Evolutionary conservation across 805 yeast species (phyloP).

Genomic region (Schizosaccharomyces lindneri): DNA sequence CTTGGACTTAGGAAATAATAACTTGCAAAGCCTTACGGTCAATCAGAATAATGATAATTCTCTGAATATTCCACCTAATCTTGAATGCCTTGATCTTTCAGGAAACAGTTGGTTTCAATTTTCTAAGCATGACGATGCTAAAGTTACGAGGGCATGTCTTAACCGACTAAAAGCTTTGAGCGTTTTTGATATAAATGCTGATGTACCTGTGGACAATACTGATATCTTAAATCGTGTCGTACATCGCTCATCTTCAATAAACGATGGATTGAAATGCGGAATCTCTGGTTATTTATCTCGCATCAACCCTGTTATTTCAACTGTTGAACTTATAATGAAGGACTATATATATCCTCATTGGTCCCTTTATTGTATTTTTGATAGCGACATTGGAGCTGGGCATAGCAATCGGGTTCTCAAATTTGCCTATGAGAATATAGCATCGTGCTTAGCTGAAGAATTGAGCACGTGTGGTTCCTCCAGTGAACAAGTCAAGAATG

Average conservation of each 20-base stretch:
- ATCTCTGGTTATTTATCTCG: conserved; percentile 16
- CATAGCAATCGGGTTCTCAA: background rate
- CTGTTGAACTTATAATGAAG: background rate
- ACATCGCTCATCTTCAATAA: conserved; percentile 64
- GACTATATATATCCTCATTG: background rate
- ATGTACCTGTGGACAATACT: conserved; percentile 73
- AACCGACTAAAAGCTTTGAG: conserved; percentile 54
- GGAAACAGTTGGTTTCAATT: conserved; percentile 59
- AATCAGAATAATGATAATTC: conserved; percentile 27
- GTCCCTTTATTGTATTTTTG: background rate
- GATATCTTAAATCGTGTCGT: conserved; percentile 62
- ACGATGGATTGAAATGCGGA: conserved; percentile 61
- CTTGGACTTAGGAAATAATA: conserved; percentile 78
- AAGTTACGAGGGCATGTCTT: conserved; percentile 47
- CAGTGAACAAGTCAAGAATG: background rate
- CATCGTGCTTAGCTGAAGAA: background rate
- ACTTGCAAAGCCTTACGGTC: conserved; percentile 23
- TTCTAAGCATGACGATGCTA: conserved; percentile 10
- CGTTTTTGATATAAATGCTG: conserved; percentile 81
- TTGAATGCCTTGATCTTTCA: conserved; percentile 65
- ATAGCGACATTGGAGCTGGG: background rate
- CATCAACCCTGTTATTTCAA: background rate
- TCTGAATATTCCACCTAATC: conserved; percentile 66
- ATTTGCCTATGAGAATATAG: background rate
- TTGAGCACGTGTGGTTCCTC: background rate